Base-by-base conservation (phyloP, 225 moss, liverwort and hornwort genomes). In the Bryoerythrophyllum caledonicum region DNA sequence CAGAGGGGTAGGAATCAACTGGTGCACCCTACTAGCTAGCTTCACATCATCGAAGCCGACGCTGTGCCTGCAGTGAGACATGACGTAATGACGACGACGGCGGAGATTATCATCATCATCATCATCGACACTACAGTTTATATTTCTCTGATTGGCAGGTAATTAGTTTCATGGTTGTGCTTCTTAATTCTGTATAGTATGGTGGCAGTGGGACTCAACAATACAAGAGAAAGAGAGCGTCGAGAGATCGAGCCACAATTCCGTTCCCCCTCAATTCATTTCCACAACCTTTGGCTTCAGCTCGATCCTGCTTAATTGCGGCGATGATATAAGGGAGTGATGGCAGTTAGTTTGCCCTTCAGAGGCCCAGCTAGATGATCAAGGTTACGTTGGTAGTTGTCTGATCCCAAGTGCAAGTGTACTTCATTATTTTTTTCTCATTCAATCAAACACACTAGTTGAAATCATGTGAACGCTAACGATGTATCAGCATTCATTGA, bases 1-100 rank as follows among this genome's bases (percentile, higher is more conserved):
- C 66, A 83, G 57, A 67, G 71, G 72, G 41, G 72, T 76, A 84
- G 83, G 70, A 49, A 49, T 19, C 15, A 44, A 83, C 63, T 43
- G 69, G 72, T 78, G 74, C 62, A 60, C 84, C 54, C 63, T 78
- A 14, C 44, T 44, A 15, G 44, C 44, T 44, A 68, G 73, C 79
- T 76, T 67, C 54, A 26, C 4, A 44, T 44, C 52, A 73, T 74
- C 69, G 64, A 81, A 32, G 61, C 46, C 16, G 46, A 38, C 8
- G 38, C 38, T 38, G 6, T 71, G 76, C 58, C 26, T 70, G 49
- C 69, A 41, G 64, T 60, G 70, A 71, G 70, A 75, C 44, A 44
- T 6, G 60, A 10, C 6, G 67, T 63, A 65, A 78, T 24, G 74
- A 58, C 78, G 2, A 44, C 48, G 38, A 38, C 38, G 38, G 43